Conservation (phyloP, 2,329 filamentous ascomycete genomes). For the Penicillium glabrum region DNA sequence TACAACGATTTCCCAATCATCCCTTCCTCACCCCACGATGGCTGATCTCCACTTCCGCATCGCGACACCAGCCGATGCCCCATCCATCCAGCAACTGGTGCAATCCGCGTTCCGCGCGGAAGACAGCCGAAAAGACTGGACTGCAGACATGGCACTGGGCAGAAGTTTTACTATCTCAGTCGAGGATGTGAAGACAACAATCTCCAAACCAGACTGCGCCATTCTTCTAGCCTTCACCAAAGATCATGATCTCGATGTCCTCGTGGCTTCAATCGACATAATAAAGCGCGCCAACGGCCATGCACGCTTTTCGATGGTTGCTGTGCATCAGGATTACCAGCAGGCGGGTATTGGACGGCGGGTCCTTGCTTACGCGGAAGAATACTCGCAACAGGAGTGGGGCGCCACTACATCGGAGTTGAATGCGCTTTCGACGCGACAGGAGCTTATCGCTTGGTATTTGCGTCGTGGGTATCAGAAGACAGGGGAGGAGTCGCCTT, state of each 20-base stretch:
- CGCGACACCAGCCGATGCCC: slow-evolving; percentile 39
- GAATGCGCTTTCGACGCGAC: slow-evolving; percentile 30
- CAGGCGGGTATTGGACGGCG: slow-evolving; percentile 24
- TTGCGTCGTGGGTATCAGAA: slow-evolving; percentile 26
- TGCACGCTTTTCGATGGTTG: slow-evolving; percentile 26
- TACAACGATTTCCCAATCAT: background rate
- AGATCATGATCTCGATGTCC: background rate
- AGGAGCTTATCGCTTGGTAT: slow-evolving; percentile 32
- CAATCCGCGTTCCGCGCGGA: slow-evolving; percentile 43
- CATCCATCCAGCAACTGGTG: slow-evolving; percentile 37
- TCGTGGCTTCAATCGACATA: slow-evolving; percentile 23
- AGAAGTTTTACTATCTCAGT: slow-evolving; percentile 23
- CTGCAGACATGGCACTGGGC: slow-evolving; percentile 33
- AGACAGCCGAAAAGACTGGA: slow-evolving; percentile 39
- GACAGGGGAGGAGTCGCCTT: slow-evolving; percentile 23
- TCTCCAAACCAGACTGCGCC: slow-evolving; percentile 27
- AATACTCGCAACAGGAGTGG: slow-evolving; percentile 25
- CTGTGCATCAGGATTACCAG: slow-evolving; percentile 23
- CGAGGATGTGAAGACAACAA: slow-evolving; percentile 23
- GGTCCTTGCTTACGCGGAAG: slow-evolving; percentile 29
- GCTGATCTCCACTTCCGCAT: slow-evolving; percentile 36
- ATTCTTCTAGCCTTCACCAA: slow-evolving; percentile 24
- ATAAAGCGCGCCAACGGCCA: slow-evolving; percentile 11
- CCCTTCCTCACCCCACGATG: slow-evolving; percentile 4
- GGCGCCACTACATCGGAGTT: slow-evolving; percentile 17